Evolutionary conservation across 2,329 filamentous ascomycete species (phyloP), one percentile per base, ranked within the genome.

Genomic region (Sarocladium oryzae): DNA sequence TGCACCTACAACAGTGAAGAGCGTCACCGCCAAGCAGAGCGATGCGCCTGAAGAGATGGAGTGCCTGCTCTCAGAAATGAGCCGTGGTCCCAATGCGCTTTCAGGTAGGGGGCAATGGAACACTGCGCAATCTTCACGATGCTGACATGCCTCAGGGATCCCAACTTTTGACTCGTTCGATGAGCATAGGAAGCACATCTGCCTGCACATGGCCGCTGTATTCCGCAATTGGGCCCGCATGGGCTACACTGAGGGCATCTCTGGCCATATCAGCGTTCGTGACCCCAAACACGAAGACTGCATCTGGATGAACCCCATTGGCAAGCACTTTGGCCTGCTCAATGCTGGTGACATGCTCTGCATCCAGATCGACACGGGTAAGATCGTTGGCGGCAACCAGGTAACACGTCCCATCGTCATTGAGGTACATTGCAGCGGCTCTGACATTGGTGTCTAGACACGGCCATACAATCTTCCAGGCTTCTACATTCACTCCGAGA

Each of bases 241-340:
- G 30, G 60, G 61, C 40, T 65, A 57, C 54, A 61, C 59, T 11
- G 62, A 65, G 33, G 63, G 63, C 2, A 60, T 62, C 48, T 64
- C 66, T n/a, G 67, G 67, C 3, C 84, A 88, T 66, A 88, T 88
- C 56, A 77, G 72, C 13, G 78, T 87, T 1, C 74, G 83, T 11
- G 84, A 88, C 61, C 83, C 84, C 0, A 81, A 86, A 62, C 70
- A 78, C 57, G 68, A 69, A 0, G 69, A 79, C 54, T 72, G 73
- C 13, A 84, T 86, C 67, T 89, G 86, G 85, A 88, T 85, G 62
- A 76, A 88, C 81, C 68, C 84, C 69, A 51, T 88, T 2, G 81
- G 79, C 5, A 74, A 73, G 49, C 85, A 88, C 64, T 89, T 87
- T 61, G 83, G 77, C 21, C 69, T 84, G 56, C 71, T 88, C 54